Base-by-base conservation (phyloP, 2,329 filamentous ascomycete genomes). In the Microascus cirrosus region DNA sequence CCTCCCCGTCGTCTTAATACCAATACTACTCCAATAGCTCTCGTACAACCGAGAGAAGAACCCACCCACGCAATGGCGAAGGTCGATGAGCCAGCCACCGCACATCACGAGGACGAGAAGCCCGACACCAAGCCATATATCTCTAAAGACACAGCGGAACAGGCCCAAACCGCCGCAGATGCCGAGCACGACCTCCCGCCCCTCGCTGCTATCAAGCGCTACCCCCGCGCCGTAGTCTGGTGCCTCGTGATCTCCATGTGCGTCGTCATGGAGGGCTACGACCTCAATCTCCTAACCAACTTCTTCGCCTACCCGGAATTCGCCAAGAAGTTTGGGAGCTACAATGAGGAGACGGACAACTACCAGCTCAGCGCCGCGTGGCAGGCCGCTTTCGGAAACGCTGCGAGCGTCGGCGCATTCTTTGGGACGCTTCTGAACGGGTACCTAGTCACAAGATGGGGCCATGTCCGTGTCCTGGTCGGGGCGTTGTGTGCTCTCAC, bases 221-320 rank as follows among this genome's bases (percentile, higher is more conserved):
- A 96, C 68, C 90, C 90, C 59, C 94, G 95, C 64, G 71, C 71
- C 2, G 65, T 73, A 35, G 59, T 66, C n/a, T 73, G 70, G 70
- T 70, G 68, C 24, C 60, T 72, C 2, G 55, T 70, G 8, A 61
- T 73, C 3, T 70, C 69, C 34, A 65, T 66, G 53, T 68, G 68
- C 6, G 69, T 75, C 54, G 68, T 76, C 61, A 76, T 76, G 73
- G 73, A 75, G 42, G 73, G 70, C 25, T 72, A 72, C 56, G 70
- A 72, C 24, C 68, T 66, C 3, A 68, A 66, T 20, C 61, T 71
- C 0, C 65, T 74, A 10, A 63, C 62, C 60, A 72, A 69, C 59
- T 71, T 73, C 57, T 73, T 69, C 56, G 70, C 66, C 3, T 72
- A 71, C 55, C 71, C 67, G 1, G 61, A 65, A 3, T 73, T 73